Evolutionary conservation across 1,139 yeast species (phyloP).

Genomic region (Suhomyces choctaworum): DNA sequence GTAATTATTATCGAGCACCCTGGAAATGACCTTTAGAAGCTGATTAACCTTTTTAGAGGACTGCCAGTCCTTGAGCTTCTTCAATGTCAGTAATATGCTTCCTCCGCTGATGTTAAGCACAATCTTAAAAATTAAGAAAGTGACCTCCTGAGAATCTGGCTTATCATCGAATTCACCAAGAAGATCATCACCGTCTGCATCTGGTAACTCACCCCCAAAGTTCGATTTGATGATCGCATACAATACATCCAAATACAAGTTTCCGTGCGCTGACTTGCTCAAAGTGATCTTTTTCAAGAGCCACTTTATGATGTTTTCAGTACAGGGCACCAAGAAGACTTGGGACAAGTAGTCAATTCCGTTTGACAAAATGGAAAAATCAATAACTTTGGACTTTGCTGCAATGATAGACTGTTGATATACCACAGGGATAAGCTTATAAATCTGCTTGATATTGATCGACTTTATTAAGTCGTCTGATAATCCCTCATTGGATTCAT

Average conservation of each 20-base stretch:
- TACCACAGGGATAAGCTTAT: conserved; percentile 68
- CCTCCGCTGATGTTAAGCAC: conserved; percentile 27
- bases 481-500: conserved; percentile 71
- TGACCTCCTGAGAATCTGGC: conserved; percentile 14
- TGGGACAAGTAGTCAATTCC: conserved; percentile 50
- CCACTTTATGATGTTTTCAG: conserved; percentile 40
- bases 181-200: conserved; percentile 13
- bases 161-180: conserved; percentile 9
- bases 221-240: conserved; percentile 28
- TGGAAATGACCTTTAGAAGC: conserved; percentile 17
- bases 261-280: conserved; percentile 11
- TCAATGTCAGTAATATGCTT: conserved; percentile 20
- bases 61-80: conserved; percentile 18
- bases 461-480: conserved; percentile 77
- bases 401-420: conserved; percentile 75
- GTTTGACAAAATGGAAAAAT: conserved; percentile 32
- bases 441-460: conserved; percentile 66
- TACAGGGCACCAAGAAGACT: conserved; percentile 42
- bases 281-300: conserved; percentile 15
- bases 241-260: conserved; percentile 20
- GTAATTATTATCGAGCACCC: conserved; percentile 16
- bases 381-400: conserved; percentile 52
- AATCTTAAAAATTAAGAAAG: conserved; percentile 27
- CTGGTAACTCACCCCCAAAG: conserved; percentile 10
- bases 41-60: conserved; percentile 18